Evolutionary conservation across 2,329 filamentous ascomycete species (phyloP), one percentile per base, ranked within the genome.

Genomic region (Verticillium albo-atrum): DNA sequence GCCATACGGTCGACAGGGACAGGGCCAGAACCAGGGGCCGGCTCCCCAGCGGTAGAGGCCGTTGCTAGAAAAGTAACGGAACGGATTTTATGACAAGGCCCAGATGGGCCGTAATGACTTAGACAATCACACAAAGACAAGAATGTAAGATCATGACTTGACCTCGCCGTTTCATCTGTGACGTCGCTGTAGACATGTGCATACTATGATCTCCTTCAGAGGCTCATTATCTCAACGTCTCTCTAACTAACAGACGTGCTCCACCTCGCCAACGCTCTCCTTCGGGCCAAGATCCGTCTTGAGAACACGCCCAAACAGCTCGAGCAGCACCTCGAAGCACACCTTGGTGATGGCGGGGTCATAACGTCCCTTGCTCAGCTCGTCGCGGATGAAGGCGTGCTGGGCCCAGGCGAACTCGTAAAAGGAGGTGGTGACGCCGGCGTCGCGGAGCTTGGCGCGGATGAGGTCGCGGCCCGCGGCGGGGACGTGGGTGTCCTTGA

Each of bases 351-450:
- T 82, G 23, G 90, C 91, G 1, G 93, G 91, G 71, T 97, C 93
- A 70, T 97, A 97, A 27, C 93, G 83, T n/a, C 92, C 93, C 77
- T 97, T 97, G 74, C 89, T 92, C 61, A 95, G 79, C 78, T 97
- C 93, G 69, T 97, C 93, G 20, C 93, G 83, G 72, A 97, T 96
- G 71, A 97, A 97, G 5, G 93, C 93, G 77, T 96, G 93, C 74
- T 97, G 93, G 3, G 93, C 92, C 86, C 91, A 94, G n/a, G 91
- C 90, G 64, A 90, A 87, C 77, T 97, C 93, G 75, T 95, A 92
- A 72, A 91, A 97, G 70, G 86, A 89, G 68, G 94, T 93, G 10
- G 83, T 80, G 5, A 89, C 83, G 10, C 89, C 89, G 6, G 87
- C 85, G 25, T 91, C 91, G 67, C 93, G 87, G 67, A 97, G 79